Conservation (phyloP, 1,284 basidiomycete genomes). For the Ganoderma leucocontextum region DNA sequence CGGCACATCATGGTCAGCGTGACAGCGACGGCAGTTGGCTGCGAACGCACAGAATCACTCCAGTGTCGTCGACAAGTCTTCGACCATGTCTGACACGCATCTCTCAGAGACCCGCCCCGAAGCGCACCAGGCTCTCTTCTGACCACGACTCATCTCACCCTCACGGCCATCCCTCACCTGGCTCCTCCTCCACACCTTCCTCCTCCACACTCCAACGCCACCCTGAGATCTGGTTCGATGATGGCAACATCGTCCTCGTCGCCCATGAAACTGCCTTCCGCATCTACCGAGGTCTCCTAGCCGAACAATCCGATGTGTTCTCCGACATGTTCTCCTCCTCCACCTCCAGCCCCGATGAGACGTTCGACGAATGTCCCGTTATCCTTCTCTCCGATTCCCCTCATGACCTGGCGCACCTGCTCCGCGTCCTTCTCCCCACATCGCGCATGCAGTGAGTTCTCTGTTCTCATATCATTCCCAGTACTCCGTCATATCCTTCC, state of each 20-base stretch:
- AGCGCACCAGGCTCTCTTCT: background rate
- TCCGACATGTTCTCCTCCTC: constrained; percentile 30
- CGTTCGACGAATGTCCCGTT: constrained; percentile 23
- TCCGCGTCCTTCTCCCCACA: constrained; percentile 7
- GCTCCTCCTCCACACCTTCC: too few species aligned
- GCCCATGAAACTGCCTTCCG: constrained; percentile 23
- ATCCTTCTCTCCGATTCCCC: constrained; percentile 27
- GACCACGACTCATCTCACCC: background rate
- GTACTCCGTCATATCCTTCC: too few species aligned
- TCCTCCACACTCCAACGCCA: background rate
- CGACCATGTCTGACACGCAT: background rate
- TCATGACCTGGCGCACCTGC: constrained; percentile 18
- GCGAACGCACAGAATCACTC: too few species aligned
- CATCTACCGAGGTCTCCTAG: constrained; percentile 30
- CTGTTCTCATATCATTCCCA: background rate
- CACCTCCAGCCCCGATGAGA: constrained; percentile 17
- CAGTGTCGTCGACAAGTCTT: background rate
- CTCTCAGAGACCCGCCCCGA: background rate
- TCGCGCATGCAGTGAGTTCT: background rate
- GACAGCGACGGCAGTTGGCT: too few species aligned
- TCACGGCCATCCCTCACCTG: background rate
- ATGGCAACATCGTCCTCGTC: constrained; percentile 34
- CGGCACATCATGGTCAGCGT: too few species aligned
- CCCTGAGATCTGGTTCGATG: constrained; percentile 24
- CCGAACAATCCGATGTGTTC: constrained; percentile 30